Conservation (phyloP, 306 rosid genomes). For the Cicer yamashitae region DNA sequence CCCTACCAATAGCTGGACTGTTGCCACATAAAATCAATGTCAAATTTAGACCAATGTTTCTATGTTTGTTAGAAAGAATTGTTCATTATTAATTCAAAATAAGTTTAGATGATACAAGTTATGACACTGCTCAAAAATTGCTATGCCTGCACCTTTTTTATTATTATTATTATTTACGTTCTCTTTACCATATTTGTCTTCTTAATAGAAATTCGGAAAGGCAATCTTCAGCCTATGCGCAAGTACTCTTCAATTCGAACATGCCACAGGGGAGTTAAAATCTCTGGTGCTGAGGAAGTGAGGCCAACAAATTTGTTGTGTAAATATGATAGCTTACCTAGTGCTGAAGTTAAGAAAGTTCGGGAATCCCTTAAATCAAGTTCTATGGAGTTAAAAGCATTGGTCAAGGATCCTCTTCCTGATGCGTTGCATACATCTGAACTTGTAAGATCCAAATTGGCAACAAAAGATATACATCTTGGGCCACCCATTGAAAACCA, state of each 20-base stretch:
- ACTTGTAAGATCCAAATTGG: constrained; percentile 53
- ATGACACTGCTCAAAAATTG: constrained; percentile 16
- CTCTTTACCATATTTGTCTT: constrained; percentile 8
- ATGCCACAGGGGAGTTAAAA: constrained; percentile 58
- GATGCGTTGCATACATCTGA: constrained; percentile 62
- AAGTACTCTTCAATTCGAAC: constrained; percentile 54
- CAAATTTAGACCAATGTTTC: constrained; percentile 5
- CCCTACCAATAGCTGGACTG: background rate
- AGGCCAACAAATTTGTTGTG: constrained; percentile 1
- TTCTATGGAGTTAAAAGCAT: constrained; percentile 57
- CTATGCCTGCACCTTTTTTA: background rate
- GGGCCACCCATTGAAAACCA: constrained; percentile 51
- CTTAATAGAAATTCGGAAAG: constrained; percentile 46
- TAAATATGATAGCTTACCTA: constrained; percentile 41
- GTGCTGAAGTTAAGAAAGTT: constrained; percentile 55
- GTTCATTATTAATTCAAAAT: constrained; percentile 20
- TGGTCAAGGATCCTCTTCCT: constrained; percentile 83
- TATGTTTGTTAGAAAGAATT: background rate
- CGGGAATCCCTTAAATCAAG: constrained; percentile 75
- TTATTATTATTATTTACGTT: constrained; percentile 16
- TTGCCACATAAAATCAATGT: background rate
- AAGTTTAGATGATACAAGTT: constrained; percentile 10
- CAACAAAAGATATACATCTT: constrained; percentile 33
- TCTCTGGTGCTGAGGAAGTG: constrained; percentile 52
- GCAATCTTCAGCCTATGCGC: constrained; percentile 38